These are phyloP conservation scores for Ceratorhiza oryzae-sativae DNA, from an alignment of 1,284 basidiomycete genomes.

Conservation along the genomic window DNA sequence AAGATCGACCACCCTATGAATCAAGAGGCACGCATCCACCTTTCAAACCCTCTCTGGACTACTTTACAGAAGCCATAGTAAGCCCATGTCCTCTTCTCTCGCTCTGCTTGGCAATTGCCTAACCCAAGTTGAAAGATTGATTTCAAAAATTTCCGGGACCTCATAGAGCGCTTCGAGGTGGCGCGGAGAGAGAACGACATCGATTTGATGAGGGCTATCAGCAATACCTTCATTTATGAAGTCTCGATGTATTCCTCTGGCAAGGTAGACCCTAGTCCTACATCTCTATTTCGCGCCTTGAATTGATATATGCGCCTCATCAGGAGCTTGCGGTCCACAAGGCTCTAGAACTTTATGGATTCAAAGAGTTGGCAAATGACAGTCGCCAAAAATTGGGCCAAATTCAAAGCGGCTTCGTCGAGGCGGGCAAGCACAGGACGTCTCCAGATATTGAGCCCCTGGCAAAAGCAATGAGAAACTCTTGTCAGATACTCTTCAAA, in stretches of 20 bases:
- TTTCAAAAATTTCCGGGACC: constrained; percentile 17
- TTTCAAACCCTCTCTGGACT: background rate
- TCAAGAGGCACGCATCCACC: background rate
- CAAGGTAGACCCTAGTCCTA: background rate
- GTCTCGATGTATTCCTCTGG: constrained; percentile 1
- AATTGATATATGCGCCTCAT: background rate
- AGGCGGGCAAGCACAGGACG: background rate
- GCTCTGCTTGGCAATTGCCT: too few relatives aligned
- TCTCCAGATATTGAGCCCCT: background rate
- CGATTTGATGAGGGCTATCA: background rate
- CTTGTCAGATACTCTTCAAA: background rate
- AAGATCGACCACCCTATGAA: background rate
- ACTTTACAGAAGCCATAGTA: constrained; percentile 2
- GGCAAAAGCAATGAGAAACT: background rate
- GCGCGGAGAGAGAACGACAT: background rate
- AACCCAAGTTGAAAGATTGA: background rate
- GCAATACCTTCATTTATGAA: constrained; percentile 4
- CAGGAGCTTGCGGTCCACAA: constrained; percentile 14
- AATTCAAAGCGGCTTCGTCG: background rate
- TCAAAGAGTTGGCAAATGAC: background rate
- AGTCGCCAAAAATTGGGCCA: background rate
- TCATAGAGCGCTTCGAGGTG: background rate
- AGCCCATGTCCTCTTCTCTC: background rate
- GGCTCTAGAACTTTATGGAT: background rate
- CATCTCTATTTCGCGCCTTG: too few relatives aligned